Percentiles rank a stretch among this genome's conserved stretches.
Evolutionary conservation across 2,329 filamentous ascomycete species (phyloP).

Genomic region (Lecanicillium sp.): DNA sequence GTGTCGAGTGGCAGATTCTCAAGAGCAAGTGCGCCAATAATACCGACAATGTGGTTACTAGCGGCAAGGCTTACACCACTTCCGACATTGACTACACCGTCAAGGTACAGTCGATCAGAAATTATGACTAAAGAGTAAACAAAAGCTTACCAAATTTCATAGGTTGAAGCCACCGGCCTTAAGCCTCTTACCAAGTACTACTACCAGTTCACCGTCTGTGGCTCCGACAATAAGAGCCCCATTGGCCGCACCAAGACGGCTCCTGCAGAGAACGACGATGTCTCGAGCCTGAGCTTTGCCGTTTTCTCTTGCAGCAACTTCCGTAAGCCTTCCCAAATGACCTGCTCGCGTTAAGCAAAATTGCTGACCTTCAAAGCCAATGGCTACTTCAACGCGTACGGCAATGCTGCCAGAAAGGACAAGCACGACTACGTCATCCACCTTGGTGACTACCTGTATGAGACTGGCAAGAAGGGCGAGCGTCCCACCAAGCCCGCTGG

Average conservation of each 20-base stretch:
- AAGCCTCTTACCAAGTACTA: constrained; percentile 57
- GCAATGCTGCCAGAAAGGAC: constrained; percentile 51
- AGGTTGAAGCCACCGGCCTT: constrained; percentile 58
- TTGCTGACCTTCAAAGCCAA: constrained; percentile 10
- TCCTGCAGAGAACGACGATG: constrained; percentile 47
- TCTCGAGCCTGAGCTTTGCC: constrained; percentile 52
- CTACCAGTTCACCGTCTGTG: constrained; percentile 64
- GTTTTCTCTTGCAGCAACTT: constrained; percentile 68
- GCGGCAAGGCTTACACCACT: constrained; percentile 58
- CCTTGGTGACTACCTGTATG: constrained; percentile 58
- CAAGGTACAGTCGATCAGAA: constrained; percentile 52
- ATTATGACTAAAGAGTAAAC: too few species aligned
- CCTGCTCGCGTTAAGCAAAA: too few species aligned
- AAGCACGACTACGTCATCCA: constrained; percentile 53
- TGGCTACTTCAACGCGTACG: constrained; percentile 54
- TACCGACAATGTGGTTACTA: constrained; percentile 39
- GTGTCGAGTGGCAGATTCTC: constrained; percentile 57
- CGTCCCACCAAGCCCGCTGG: constrained; percentile 18
- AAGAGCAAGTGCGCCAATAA: constrained; percentile 30
- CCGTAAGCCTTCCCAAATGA: constrained; percentile 32
- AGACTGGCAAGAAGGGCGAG: constrained; percentile 31
- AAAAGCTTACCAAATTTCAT: not conserved
- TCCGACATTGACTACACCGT: constrained; percentile 71
- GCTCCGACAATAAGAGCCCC: constrained; percentile 51
- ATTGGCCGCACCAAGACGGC: constrained; percentile 65